Conservation (phyloP, 2,329 filamentous ascomycete species). For the Hypoxylon sp. region DNA sequence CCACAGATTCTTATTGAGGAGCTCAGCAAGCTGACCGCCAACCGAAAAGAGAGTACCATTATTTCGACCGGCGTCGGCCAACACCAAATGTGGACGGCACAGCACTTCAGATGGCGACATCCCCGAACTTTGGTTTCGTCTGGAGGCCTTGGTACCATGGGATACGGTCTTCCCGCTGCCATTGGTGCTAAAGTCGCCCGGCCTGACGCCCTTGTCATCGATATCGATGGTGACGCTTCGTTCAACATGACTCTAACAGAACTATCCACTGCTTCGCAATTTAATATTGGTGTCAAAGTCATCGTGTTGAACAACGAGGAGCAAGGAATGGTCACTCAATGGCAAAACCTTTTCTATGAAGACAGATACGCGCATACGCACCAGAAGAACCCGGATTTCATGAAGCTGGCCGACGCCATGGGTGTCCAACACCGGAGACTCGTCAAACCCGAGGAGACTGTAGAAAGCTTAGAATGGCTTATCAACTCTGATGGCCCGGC, state of each 20-base stretch:
- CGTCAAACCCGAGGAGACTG: conserved; percentile 81
- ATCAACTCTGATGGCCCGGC: conserved; percentile 92
- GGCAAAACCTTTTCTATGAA: conserved; percentile 98
- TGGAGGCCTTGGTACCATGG: conserved; percentile 96
- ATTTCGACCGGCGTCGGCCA: conserved; percentile 96
- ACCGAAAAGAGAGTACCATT: conserved; percentile 86
- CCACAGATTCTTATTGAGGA: conserved; percentile 93
- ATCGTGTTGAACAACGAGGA: conserved; percentile 97
- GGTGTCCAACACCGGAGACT: conserved; percentile 81
- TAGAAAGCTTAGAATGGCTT: conserved; percentile 87
- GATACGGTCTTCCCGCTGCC: conserved; percentile 91
- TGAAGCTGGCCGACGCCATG: conserved; percentile 94
- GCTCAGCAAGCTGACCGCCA: conserved; percentile 84
- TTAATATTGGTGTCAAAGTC: conserved; percentile 96
- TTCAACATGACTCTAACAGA: conserved; percentile 99
- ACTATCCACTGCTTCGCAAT: conserved; percentile 91
- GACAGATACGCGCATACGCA: conserved; percentile 94
- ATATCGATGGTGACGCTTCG: conserved; percentile 98
- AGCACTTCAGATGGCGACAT: conserved; percentile 95
- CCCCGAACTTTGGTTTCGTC: conserved; percentile 97
- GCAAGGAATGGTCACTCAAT: conserved; percentile 98
- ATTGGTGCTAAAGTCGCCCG: conserved; percentile 94
- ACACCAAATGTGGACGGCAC: conserved; percentile 98
- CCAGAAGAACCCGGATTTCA: conserved; percentile 95
- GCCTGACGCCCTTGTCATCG: conserved; percentile 86